Conservation (phyloP, 208 protist species). For the Wallacemonas rigidus region DNA sequence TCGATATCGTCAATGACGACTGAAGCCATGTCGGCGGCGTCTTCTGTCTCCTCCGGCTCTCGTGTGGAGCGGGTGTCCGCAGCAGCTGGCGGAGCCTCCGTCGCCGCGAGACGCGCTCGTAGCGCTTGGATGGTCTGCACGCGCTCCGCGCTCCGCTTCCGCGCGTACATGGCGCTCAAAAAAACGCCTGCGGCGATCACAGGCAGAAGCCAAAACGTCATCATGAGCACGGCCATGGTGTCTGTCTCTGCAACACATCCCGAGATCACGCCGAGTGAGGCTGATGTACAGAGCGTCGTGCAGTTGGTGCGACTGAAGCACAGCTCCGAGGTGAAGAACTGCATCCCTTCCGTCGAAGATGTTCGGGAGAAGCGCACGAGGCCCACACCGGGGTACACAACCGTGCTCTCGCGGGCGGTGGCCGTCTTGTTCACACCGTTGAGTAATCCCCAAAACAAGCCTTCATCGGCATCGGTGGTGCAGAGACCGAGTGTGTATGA, state of each 20-base stretch:
- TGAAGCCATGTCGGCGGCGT: not conserved
- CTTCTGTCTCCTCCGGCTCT: not conserved
- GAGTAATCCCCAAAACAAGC: slow-evolving; percentile 34
- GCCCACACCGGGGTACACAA: slow-evolving; percentile 27
- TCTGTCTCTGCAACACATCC: slow-evolving; percentile 34
- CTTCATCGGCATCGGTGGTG: slow-evolving; percentile 26
- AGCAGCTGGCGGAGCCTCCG: not conserved
- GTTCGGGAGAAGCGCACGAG: slow-evolving; percentile 30
- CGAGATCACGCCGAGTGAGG: slow-evolving; percentile 28
- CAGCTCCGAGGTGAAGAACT: slow-evolving; percentile 40
- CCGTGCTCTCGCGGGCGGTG: slow-evolving; percentile 20
- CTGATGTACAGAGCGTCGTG: slow-evolving; percentile 36
- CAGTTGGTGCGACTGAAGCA: slow-evolving; percentile 47
- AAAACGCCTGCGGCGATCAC: slow-evolving; percentile 27
- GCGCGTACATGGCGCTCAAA: slow-evolving; percentile 37
- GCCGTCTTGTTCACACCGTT: slow-evolving; percentile 33
- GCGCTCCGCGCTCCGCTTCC: slow-evolving; percentile 30
- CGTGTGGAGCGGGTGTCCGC: not conserved
- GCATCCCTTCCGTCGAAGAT: slow-evolving; percentile 17
- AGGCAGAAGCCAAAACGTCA: slow-evolving; percentile 37
- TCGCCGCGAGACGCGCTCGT: not conserved
- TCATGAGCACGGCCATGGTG: slow-evolving; percentile 40
- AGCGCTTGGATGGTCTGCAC: slow-evolving; percentile 8
- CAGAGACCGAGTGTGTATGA: slow-evolving; percentile 40
- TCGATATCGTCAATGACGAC: slow-evolving; percentile 17